Evolutionary conservation across 495 filamentous ascomycete genomes (phyloP), one percentile per base, ranked within the genome.

Genomic region (Pyrenula aspistea): DNA sequence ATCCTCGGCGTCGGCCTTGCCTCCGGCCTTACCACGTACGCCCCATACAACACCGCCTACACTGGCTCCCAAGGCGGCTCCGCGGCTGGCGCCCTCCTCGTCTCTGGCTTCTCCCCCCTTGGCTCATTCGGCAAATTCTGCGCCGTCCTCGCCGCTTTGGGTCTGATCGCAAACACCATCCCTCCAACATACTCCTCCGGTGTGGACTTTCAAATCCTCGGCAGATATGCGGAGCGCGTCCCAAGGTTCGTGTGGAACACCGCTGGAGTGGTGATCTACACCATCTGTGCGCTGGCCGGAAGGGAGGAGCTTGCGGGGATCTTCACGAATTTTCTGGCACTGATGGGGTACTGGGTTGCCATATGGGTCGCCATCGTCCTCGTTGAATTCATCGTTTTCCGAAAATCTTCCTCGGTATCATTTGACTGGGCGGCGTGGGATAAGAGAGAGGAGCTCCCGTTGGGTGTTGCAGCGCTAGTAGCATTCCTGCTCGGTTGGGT

Each of bases 341-440:
- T 89, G 24, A 88, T 89, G 82, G 84, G 84, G 22, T 88, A 88
- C 65, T 88, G 85, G 84, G 75, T 84, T 10, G 77, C 76, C 24
- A 78, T 85, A 49, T 87, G 82, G 81, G 70, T 84, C 21, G 74
- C 74, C 2, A 83, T 89, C 42, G 72, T 78, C 2, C 60, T 86
- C 2, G 77, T 84, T 62, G 85, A 89, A 64, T 75, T 84, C 23
- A 65, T 83, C 21, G 71, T 87, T 51, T 88, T 88, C 68, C 78
- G 82, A 15, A 61, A 69, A 22, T 61, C 57, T 1, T 64, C 61
- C 10, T 69, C 65, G 2, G 68, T 61, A 10, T 4, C 31, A 15
- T 89, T 78, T 60, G 77, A 84, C 59, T 88, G 85, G 85, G 63
- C 66, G 3, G 67, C 66, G 20, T 88, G 84, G 84, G 70, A 84